Evolutionary conservation across 2,329 filamentous ascomycete genomes (phyloP).

Genomic region (Endothia cerciana): DNA sequence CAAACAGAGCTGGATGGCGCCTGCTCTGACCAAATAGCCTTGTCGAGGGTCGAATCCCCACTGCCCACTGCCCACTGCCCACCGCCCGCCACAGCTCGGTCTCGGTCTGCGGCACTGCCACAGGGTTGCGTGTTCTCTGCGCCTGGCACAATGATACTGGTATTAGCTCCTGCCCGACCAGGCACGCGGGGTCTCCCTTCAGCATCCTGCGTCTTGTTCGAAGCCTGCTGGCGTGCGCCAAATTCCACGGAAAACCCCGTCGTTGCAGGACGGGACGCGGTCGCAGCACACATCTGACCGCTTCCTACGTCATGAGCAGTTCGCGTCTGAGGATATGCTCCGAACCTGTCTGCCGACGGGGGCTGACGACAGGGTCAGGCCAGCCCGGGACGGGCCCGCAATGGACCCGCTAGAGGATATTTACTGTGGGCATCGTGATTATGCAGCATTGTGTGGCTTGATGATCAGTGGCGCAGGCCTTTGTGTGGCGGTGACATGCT

Average conservation of each 20-base stretch:
- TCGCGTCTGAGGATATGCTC: neutral
- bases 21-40: neutral
- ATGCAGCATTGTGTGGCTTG: conserved; percentile 12
- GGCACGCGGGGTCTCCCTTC: neutral
- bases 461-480: conserved; percentile 19
- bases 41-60: neutral
- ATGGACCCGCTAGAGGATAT: neutral
- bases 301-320: conserved; percentile 12
- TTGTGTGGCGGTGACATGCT: neutral
- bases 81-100: too few relatives aligned
- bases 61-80: neutral
- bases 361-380: neutral
- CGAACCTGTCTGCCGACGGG: neutral
- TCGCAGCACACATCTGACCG: neutral
- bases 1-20: neutral
- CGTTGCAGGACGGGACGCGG: neutral
- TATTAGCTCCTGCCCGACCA: neutral
- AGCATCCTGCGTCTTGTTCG: neutral
- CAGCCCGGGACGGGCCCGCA: neutral
- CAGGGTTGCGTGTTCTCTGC: neutral
- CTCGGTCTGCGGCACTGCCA: neutral
- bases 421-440: too few relatives aligned
- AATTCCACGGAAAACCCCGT: neutral
- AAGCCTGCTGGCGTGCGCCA: neutral
- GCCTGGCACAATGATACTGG: neutral